A percentile compares a stretch with the other conserved stretches of the same genome.
These are phyloP conservation scores for Emergomyces pasteurianus DNA, from an alignment of 2,329 filamentous ascomycete species.

Conservation along the genomic window DNA sequence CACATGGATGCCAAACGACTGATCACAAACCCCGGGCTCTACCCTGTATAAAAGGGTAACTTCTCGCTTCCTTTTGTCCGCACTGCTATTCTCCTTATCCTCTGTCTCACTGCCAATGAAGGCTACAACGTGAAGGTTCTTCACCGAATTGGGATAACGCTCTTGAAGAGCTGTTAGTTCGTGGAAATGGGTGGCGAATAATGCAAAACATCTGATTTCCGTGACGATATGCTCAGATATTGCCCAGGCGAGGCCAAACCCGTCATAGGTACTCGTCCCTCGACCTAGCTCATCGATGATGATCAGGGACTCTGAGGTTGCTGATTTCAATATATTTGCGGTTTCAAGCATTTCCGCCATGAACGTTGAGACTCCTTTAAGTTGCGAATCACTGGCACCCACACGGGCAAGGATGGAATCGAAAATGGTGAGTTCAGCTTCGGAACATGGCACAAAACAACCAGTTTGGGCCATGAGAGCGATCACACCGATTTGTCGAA, in stretches of 20 bases:
- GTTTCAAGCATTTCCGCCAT: conserved; percentile 99
- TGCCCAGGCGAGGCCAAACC: conserved; percentile 97
- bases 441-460: conserved; percentile 84
- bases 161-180: conserved; percentile 87
- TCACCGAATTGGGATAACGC: conserved; percentile 65
- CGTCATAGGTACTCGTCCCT: conserved; percentile 95
- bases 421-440: conserved; percentile 88
- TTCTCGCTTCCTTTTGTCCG: conserved; percentile 51
- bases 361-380: conserved; percentile 96
- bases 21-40: conserved; percentile 87
- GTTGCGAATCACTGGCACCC: conserved; percentile 87
- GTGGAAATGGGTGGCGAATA: conserved; percentile 98
- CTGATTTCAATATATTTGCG: conserved; percentile 94
- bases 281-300: conserved; percentile 97
- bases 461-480: conserved; percentile 95
- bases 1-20: conserved; percentile 96
- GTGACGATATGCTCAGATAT: conserved; percentile 96
- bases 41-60: conserved; percentile 97
- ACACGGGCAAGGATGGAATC: conserved; percentile 95
- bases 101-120: conserved; percentile 57
- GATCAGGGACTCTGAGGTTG: conserved; percentile 87
- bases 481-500: conserved; percentile 92
- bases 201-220: conserved; percentile 84
- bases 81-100: conserved; percentile 35
- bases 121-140: conserved; percentile 90